Evolutionary conservation across 108 stramenopile genomes (phyloP), one percentile per base, ranked within the genome.

Genomic region (Ochromonas danica): DNA sequence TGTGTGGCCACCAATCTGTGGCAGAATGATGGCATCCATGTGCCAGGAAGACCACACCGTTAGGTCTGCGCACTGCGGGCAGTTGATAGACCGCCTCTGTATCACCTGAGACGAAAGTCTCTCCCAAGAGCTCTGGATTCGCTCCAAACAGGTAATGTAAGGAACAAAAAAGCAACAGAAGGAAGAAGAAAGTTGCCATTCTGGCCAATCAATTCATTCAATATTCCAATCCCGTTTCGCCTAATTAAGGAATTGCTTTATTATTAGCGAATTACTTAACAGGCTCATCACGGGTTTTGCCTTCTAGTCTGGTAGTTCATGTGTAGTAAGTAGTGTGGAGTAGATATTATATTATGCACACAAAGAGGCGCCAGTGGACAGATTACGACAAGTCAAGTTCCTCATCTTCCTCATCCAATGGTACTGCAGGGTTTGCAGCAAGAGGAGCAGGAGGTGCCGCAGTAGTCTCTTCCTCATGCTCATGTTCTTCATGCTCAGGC

Each of bases 21-120:
- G 51, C 51, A 57, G 51, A 57, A 57, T 57, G 51, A 17, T 10
- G 22, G 51, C 51, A 57, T 57, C 51, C 51, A 57, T 57, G 51
- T 17, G 51, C 51, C 22, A 57, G 17, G 22, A 57, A 57, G 51
- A 57, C 17, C 10, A 57, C 51, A 57, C 51, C 51, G 10, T 57
- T 10, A 57, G 51, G 51, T n/a, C n/a, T n/a, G n/a, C n/a, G n/a
- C n/a, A n/a, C n/a, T 57, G 51, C 10, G 22, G 51, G 51, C 51
- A 57, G 51, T 57, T 57, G 51, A 57, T 57, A 57, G 17, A 57
- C 51, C 22, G 51, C 51, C 51, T 57, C 51, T 10, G 22, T 57
- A 57, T 22, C 51, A 57, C 22, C 22, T 57, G 22, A 57, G 51
- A 22, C 10, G 17, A 57, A 57, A 22, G 10, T 17, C 51, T 57